Evolutionary conservation across 805 yeast genomes (phyloP), one percentile per base, ranked within the genome.

Genomic region (Candida palmyrensis): DNA sequence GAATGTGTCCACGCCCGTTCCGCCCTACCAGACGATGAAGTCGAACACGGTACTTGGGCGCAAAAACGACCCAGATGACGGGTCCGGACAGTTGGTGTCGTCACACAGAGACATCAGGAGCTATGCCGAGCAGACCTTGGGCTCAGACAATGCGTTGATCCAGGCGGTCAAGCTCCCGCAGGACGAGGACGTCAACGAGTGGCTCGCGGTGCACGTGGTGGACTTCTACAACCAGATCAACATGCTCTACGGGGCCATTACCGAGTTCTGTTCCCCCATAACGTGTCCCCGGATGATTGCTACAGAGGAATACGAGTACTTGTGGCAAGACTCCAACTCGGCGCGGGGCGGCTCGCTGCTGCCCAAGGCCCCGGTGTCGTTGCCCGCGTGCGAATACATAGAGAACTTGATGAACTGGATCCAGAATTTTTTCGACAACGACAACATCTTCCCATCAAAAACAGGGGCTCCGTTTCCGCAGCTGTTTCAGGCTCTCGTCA

Each of bases 241-340:
- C 59, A 92, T 90, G 98, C 66, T 90, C 6, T 90, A 92, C 48
- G 96, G 97, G 7, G 79, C 97, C 3, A 84, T 92, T 43, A 90
- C 97, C 1, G 96, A 88, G 60, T 89, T 92, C 51, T 92, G 99
- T 57, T 87, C 97, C 0, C 97, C 97, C 2, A 58, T 66, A n/a
- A 74, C 94, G 2, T 92, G 99, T 55, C 97, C 98, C 2, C 67
- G 92, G 38, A 92, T 92, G 99, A 89, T 85, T 37, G 99, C 99
- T 14, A 90, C 97, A 0, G 92, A 82, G 40, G 97, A 89, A 62
- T 90, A 88, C 53, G 98, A 92, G 58, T 92, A 92, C 52, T 69
- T 92, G 39, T 92, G 99, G 99, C 96, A 90, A 55, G 95, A 89
- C 48, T 70, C 84, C 6, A 51, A 53, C 18, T 12, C 45, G 2